Percentiles rank a stretch among this genome's conserved stretches.
These are phyloP conservation scores for Kodamaea ohmeri DNA, from an alignment of 1,139 yeast genomes.

Conservation along the genomic window DNA sequence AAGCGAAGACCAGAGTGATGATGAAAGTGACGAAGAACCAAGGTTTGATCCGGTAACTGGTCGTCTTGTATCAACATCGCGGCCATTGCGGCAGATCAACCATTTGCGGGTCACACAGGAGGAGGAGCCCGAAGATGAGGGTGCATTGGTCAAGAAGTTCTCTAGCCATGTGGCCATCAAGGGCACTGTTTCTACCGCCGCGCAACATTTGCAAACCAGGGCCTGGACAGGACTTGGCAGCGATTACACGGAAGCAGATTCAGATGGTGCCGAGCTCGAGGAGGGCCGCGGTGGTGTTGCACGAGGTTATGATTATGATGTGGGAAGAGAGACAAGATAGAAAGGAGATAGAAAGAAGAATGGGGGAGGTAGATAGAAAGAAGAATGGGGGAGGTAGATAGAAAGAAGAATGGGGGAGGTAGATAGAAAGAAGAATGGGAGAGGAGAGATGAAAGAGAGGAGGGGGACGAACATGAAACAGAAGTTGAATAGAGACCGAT, in stretches of 20 bases:
- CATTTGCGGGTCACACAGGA: slow-evolving; percentile 58
- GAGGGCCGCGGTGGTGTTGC: slow-evolving; percentile 88
- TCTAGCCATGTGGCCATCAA: slow-evolving; percentile 62
- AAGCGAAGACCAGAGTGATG: slow-evolving; percentile 18
- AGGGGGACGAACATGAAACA: neutral
- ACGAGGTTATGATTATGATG: slow-evolving; percentile 64
- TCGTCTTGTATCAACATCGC: slow-evolving; percentile 57
- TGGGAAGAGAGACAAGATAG: neutral
- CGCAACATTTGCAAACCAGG: slow-evolving; percentile 66
- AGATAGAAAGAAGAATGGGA: neutral
- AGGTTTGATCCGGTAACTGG: slow-evolving; percentile 91
- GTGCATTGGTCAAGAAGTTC: slow-evolving; percentile 52
- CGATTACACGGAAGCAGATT: slow-evolving; percentile 53
- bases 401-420: neutral
- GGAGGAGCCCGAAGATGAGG: slow-evolving; percentile 17
- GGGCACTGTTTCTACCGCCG: slow-evolving; percentile 88
- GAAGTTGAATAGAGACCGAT: neutral
- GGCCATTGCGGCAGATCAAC: slow-evolving; percentile 68
- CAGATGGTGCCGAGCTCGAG: slow-evolving; percentile 72
- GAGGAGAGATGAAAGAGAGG: neutral
- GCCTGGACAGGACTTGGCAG: slow-evolving; percentile 92
- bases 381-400: neutral
- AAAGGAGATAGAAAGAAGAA: neutral
- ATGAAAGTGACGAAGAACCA: slow-evolving; percentile 66
- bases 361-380: neutral